Evolutionary conservation across 108 stramenopile genomes (phyloP).

Genomic region (Nannochloropsis oceanica): DNA sequence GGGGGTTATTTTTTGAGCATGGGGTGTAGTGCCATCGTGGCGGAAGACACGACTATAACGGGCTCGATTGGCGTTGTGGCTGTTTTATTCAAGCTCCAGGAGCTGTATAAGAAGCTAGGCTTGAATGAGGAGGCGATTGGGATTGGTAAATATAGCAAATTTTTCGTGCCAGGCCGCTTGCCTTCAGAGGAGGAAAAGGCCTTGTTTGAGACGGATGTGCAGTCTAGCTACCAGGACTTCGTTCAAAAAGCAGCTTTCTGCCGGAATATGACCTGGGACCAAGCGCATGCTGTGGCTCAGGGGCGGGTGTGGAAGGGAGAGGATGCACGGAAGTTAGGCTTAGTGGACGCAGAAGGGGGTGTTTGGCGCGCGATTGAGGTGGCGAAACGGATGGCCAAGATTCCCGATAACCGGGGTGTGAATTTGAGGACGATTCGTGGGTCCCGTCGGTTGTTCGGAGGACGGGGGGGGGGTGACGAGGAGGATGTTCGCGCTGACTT

Average conservation of each 20-base stretch:
- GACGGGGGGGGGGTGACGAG: background rate
- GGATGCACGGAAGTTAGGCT: background rate
- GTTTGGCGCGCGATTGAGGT: background rate
- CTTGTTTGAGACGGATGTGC: background rate
- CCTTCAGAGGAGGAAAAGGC: conserved; percentile 1
- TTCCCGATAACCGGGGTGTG: background rate
- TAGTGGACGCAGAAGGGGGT: background rate
- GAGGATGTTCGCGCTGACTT: background rate
- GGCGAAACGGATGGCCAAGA: background rate
- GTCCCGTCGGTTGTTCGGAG: background rate
- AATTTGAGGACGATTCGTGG: background rate
- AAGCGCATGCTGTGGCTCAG: conserved; percentile 14
- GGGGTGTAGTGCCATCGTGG: conserved; percentile 31
- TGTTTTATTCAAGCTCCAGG: conserved; percentile 6
- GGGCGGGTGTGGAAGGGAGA: conserved; percentile 18
- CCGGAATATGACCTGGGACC: conserved; percentile 2
- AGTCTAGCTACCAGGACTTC: conserved; percentile 7
- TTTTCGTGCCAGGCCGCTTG: conserved; percentile 4
- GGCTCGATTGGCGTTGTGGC: conserved; percentile 35
- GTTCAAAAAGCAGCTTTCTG: conserved; percentile 1
- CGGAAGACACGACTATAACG: conserved; percentile 31
- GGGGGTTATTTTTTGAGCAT: conserved; percentile 37
- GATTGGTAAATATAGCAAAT: conserved; percentile 29
- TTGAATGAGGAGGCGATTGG: conserved; percentile 21
- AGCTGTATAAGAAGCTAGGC: conserved; percentile 20